These are phyloP conservation scores for Aspergillus incahuasiensis DNA, from an alignment of 495 filamentous ascomycete genomes.

Conservation along the genomic window DNA sequence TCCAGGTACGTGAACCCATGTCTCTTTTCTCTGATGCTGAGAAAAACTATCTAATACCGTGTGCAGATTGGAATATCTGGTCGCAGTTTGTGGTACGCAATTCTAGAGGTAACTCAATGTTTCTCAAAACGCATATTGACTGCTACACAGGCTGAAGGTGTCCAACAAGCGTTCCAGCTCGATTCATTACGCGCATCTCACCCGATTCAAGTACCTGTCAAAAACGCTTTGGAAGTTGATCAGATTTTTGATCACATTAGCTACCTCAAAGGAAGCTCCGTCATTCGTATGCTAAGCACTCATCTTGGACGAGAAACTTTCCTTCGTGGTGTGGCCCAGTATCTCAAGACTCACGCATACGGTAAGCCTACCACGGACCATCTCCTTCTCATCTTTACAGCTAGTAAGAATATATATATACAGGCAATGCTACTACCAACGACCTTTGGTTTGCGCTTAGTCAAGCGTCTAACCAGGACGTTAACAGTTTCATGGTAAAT, in stretches of 20 bases:
- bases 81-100: conserved; percentile 80
- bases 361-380: conserved; percentile 29
- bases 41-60: conserved; percentile 6
- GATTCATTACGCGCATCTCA: conserved; percentile 88
- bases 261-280: conserved; percentile 91
- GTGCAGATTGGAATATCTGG: conserved; percentile 85
- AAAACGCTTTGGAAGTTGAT: conserved; percentile 86
- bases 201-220: conserved; percentile 89
- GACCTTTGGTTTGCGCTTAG: conserved; percentile 90
- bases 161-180: conserved; percentile 84
- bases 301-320: conserved; percentile 84
- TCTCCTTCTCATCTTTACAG: neutral
- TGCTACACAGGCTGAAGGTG: conserved; percentile 65
- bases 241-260: conserved; percentile 96
- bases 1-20: conserved; percentile 48
- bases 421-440: conserved; percentile 86
- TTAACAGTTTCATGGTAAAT: conserved; percentile 75
- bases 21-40: neutral
- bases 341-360: conserved; percentile 83
- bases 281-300: conserved; percentile 88
- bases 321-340: conserved; percentile 79
- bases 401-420: neutral
- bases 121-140: conserved; percentile 28
- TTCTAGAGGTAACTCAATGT: conserved; percentile 46
- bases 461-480: conserved; percentile 82